Base-by-base conservation (phyloP, 257 asterid species). In the Solanum paucissectum region DNA sequence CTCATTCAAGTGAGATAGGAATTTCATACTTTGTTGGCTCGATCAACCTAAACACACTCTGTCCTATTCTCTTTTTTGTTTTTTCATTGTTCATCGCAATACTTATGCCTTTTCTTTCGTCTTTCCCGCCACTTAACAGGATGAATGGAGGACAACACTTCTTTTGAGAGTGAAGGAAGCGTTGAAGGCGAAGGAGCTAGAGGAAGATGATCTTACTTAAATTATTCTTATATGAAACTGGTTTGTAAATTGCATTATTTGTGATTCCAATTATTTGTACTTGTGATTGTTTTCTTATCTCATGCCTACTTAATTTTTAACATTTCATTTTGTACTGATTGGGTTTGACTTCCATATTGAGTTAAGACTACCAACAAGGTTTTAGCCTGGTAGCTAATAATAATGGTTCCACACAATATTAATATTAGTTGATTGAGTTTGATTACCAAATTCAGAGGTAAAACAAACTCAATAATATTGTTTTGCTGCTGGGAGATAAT, bases 111-210 rank as follows among this genome's bases (percentile, higher is more conserved):
- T 83, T 49, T 5, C 33, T 55, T 55, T 8, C 91, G 98, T 95
- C 91, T 33, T 13, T 38, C 3, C 75, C 75, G 10, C 37, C 46
- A 9, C 87, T 75, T 25, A 20, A 6, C 90, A 96, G 99, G 99
- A 96, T 92, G 95, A 94, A 32, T 94, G 95, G 98, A 95, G 93
- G 91, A 96, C 99, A 4, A 94, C 98, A 29, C 98, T 96, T 87
- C 94, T 96, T 25, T 90, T 96, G 91, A 95, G 99, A 95, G 98
- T 95, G 91, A 96, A 95, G 95, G 98, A 96, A 89, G 93, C 96
- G 29, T 74, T 96, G 91, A 96, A 95, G 93, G 99, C 99, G 21
- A 94, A 93, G 92, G 99, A 95, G 92, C 92, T 93, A 13, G 99
- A 95, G 91, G 99, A 95, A 86, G 98, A 95, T 66, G 98, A 96